Evolutionary conservation across 2,329 filamentous ascomycete genomes (phyloP).

Genomic region (Teratosphaeria destructans): DNA sequence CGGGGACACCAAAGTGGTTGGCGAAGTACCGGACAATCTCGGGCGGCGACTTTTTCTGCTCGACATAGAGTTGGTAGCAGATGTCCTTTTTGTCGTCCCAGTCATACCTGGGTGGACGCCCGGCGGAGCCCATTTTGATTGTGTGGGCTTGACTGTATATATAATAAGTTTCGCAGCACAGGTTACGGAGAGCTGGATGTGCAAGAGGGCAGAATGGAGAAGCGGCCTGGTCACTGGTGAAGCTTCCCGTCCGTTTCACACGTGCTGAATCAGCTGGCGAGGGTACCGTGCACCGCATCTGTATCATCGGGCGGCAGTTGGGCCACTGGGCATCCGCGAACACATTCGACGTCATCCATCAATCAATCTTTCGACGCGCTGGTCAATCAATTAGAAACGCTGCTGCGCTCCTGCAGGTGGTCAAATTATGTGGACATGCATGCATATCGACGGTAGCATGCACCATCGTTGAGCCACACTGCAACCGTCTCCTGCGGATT

Average conservation of each 20-base stretch:
- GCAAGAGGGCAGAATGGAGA: neutral
- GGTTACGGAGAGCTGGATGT: too few relatives aligned
- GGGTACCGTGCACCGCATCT: too few relatives aligned
- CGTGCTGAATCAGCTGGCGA: too few relatives aligned
- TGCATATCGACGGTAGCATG: too few relatives aligned
- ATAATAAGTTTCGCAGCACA: too few relatives aligned
- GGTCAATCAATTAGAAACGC: too few relatives aligned
- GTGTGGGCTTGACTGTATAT: neutral
- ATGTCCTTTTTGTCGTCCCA: slow-evolving; percentile 57
- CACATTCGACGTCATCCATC: too few relatives aligned
- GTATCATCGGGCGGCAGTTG: too few relatives aligned
- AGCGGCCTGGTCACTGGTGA: neutral
- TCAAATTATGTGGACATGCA: too few relatives aligned
- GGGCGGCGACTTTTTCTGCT: slow-evolving; percentile 60
- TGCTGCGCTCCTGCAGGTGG: too few relatives aligned
- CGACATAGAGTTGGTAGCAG: slow-evolving; percentile 64
- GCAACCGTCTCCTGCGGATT: neutral
- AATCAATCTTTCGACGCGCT: too few relatives aligned
- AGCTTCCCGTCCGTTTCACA: neutral
- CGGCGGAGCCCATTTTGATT: neutral
- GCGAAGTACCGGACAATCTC: slow-evolving; percentile 61
- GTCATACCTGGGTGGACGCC: slow-evolving; percentile 36
- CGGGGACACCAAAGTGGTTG: slow-evolving; percentile 29
- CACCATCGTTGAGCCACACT: neutral
- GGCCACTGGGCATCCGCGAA: too few relatives aligned